Conservation (phyloP, 2,329 filamentous ascomycete genomes). For the Aureobasidium musti region DNA sequence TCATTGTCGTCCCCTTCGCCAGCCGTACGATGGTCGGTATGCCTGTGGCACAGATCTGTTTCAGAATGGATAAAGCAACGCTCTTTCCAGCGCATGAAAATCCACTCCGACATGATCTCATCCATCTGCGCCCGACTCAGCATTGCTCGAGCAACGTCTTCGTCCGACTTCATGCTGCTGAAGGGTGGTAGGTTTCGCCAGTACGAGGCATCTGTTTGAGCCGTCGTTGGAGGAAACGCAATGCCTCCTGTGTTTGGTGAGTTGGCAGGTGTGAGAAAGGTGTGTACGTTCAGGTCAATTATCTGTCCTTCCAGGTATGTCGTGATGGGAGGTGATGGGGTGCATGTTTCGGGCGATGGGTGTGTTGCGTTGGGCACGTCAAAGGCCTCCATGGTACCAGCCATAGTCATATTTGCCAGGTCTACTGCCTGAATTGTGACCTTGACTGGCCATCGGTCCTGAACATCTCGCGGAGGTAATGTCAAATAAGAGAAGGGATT, state of each 20-base stretch:
- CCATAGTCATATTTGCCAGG: constrained; percentile 61
- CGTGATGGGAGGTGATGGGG: constrained; percentile 56
- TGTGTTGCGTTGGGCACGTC: constrained; percentile 58
- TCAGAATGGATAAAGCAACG: constrained; percentile 49
- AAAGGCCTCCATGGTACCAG: constrained; percentile 70
- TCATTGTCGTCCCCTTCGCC: constrained; percentile 36
- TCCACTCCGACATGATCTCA: constrained; percentile 50
- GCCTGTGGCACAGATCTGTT: constrained; percentile 34
- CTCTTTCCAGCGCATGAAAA: constrained; percentile 61
- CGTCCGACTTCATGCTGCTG: constrained; percentile 37
- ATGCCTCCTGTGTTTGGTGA: constrained; percentile 22
- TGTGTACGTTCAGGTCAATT: constrained; percentile 59
- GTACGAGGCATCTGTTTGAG: constrained; percentile 50
- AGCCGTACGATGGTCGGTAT: constrained; percentile 21
- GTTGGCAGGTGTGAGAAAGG: constrained; percentile 51
- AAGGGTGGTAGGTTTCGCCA: constrained; percentile 52
- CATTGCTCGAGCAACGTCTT: constrained; percentile 49
- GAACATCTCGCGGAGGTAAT: constrained; percentile 34
- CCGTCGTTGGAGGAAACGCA: constrained; percentile 36
- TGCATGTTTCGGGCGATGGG: constrained; percentile 28
- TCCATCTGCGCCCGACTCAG: constrained; percentile 46
- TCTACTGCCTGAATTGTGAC: constrained; percentile 66
- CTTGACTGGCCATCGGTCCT: constrained; percentile 67
- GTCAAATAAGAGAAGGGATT: background rate
- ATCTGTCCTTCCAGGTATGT: constrained; percentile 71